These are phyloP conservation scores for Coniochaeta hoffmannii DNA, from an alignment of 2,329 filamentous ascomycete genomes.

Conservation along the genomic window DNA sequence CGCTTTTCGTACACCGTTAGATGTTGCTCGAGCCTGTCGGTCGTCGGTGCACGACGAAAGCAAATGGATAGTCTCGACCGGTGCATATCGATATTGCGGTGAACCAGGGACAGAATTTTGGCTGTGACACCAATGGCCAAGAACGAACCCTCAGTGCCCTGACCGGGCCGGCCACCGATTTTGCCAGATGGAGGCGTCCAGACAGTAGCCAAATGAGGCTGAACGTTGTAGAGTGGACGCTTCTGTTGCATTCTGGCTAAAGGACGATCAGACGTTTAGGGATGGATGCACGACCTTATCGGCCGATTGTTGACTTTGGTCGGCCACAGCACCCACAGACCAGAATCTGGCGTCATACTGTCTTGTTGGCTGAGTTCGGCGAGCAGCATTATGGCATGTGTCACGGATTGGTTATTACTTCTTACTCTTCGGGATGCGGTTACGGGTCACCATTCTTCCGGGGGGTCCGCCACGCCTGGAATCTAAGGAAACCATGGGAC, in stretches of 20 bases:
- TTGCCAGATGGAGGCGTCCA: constrained; percentile 22
- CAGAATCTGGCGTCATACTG: neutral
- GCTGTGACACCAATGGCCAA: neutral
- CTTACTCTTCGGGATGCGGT: too few relatives aligned
- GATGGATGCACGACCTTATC: neutral
- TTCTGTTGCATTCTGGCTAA: constrained; percentile 29
- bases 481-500: too few relatives aligned
- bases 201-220: constrained; percentile 13
- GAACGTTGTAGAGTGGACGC: constrained; percentile 10
- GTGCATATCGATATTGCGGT: neutral
- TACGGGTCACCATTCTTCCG: too few relatives aligned
- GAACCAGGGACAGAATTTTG: neutral
- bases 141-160: neutral
- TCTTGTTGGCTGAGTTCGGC: neutral
- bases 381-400: neutral
- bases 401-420: too few relatives aligned
- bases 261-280: constrained; percentile 27
- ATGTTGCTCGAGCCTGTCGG: neutral
- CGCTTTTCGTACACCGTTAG: too few relatives aligned
- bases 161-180: constrained; percentile 29
- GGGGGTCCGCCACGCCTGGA: too few relatives aligned
- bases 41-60: neutral
- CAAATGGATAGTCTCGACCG: neutral
- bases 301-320: constrained; percentile 4
- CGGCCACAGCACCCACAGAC: constrained; percentile 6